phyloP scores from a whole-genome alignment of 345 rosid species.

The Boechera retrofracta region DNA sequence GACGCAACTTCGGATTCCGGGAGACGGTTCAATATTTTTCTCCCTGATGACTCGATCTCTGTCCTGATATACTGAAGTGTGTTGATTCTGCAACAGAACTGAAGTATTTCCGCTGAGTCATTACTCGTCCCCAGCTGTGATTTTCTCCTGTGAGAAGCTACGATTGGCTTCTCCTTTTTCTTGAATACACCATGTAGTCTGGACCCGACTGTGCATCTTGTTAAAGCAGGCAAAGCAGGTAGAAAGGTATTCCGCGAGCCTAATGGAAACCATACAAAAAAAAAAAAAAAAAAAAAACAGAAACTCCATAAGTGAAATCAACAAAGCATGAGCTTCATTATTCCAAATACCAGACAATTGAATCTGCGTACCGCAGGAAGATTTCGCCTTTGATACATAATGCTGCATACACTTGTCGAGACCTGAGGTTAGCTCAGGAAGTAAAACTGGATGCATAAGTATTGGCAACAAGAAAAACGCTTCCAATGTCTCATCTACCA shows the following conservation, averaged over 20 bases:
- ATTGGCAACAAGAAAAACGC: conserved; percentile 93
- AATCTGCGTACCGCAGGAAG: conserved; percentile 81
- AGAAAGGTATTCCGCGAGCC: conserved; percentile 70
- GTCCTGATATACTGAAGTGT: conserved; percentile 75
- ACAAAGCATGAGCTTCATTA: conserved; percentile 20
- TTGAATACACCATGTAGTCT: conserved; percentile 71
- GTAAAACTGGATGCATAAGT: conserved; percentile 75
- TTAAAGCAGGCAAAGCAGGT: conserved; percentile 79
- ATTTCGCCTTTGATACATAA: conserved; percentile 75
- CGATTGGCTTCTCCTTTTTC: conserved; percentile 68
- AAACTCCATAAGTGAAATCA: conserved; percentile 6
- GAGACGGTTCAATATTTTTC: conserved; percentile 61
- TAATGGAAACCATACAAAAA: conserved; percentile 42
- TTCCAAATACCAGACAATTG: background rate
- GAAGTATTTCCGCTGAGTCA: conserved; percentile 61
- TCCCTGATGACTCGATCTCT: conserved; percentile 64
- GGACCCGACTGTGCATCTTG: conserved; percentile 77
- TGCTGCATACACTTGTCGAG: conserved; percentile 83
- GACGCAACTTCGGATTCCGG: conserved; percentile 66
- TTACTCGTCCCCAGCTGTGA: conserved; percentile 61
- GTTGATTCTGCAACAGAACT: conserved; percentile 79
- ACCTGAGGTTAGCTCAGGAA: conserved; percentile 76
- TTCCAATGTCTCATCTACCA: conserved; percentile 85
- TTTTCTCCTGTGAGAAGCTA: conserved; percentile 53
- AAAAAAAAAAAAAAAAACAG: background rate